Base-by-base conservation (phyloP, 2,329 filamentous ascomycete genomes). In the Byssothecium circinans region DNA sequence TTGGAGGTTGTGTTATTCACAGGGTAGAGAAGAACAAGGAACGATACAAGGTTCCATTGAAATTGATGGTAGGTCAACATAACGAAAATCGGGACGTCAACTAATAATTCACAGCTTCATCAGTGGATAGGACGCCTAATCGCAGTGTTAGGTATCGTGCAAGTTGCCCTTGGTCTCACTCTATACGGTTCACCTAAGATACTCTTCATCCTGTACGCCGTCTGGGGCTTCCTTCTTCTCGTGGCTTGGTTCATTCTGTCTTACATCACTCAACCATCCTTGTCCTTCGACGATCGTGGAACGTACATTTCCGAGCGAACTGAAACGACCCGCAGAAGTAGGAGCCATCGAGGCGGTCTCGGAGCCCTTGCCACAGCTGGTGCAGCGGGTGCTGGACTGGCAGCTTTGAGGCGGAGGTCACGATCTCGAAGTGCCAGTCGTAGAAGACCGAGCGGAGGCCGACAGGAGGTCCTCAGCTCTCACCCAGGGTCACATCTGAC, bases 141-240 rank as follows among this genome's bases (percentile, higher is more conserved):
- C 60, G 87, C 88, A 2, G 72, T 97, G 15, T 77, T 99, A 3
- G 94, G 89, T 0, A 85, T 97, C 56, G 81, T 86, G 3, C 94
- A 99, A 67, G 83, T 99, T 10, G 88, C 94, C 0, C 78, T 99
- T 0, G 94, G 94, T 0, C 78, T 99, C 38, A 91, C 91, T 0
- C 78, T 99, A 1, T 99, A 96, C 63, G 94, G 94, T 5, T 96
- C 91, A 23, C 92, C 94, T 4, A 84, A 87, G 62, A 82, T 81
- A 30, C 79, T 91, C 3, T 99, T 97, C 68, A 84, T 99, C 43
- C 76, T 97, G 3, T 99, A 88, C 64, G 81, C 91, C 0, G 54
- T 97, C 0, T 92, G 87, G 78, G 86, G 87, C 68, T 82, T 83
- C 22, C 78, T 88, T 15, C 74, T 96, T 27, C 58, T 96, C 14